phyloP scores from a whole-genome alignment of 495 filamentous ascomycete genomes.

The Physcia stellaris region DNA sequence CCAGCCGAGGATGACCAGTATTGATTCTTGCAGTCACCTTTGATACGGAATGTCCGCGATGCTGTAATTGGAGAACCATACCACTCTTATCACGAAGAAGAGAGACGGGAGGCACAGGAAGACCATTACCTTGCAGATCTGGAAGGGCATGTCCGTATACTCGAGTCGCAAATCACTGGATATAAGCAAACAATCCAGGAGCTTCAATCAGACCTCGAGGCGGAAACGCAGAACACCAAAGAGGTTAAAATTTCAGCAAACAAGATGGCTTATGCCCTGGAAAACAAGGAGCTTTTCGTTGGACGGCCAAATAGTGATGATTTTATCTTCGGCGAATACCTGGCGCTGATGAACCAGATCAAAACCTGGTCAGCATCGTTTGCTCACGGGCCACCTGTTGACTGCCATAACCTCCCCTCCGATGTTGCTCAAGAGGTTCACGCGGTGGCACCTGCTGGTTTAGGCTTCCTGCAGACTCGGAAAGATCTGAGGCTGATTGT shows the following conservation, averaged over 20 bases:
- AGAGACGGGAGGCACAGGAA: no score
- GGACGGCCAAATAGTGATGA: conserved; percentile 10
- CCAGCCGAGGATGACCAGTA: neutral
- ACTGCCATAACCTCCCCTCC: neutral
- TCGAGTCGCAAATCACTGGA: neutral
- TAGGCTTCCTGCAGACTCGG: conserved; percentile 6
- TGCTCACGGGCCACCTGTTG: neutral
- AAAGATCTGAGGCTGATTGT: conserved; percentile 13
- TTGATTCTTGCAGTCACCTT: no score
- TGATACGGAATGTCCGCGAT: no score
- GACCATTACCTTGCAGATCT: no score
- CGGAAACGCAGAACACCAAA: conserved; percentile 4
- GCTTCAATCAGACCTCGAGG: neutral
- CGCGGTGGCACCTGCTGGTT: conserved; percentile 5
- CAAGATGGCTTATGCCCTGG: conserved; percentile 10
- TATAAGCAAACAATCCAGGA: conserved; percentile 2
- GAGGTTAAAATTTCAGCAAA: conserved; percentile 10
- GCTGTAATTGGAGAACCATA: no score
- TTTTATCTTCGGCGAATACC: conserved; percentile 6
- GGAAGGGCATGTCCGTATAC: neutral
- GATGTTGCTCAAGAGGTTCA: neutral
- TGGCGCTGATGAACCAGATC: conserved; percentile 9
- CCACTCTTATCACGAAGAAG: no score
- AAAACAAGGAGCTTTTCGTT: conserved; percentile 15
- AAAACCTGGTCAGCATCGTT: conserved; percentile 16